These are phyloP conservation scores for Peronospora farinosa DNA, from an alignment of 352 stramenopile species.

Conservation along the genomic window DNA sequence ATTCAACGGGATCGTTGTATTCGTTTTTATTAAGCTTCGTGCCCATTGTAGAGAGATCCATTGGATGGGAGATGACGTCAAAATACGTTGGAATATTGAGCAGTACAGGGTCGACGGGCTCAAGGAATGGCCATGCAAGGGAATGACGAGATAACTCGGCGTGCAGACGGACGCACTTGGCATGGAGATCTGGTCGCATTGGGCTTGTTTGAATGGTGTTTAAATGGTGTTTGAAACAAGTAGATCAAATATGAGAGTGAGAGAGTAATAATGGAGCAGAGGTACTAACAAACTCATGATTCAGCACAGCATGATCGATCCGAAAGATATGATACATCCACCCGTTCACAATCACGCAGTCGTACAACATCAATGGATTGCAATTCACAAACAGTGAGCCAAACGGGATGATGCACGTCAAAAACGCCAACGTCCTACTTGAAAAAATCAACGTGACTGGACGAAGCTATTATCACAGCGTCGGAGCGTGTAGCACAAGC, in stretches of 20 bases:
- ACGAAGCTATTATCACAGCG: no score
- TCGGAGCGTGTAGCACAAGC: no score
- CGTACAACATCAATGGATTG: neutral
- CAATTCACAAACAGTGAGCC: no score
- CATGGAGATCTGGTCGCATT: constrained; percentile 44
- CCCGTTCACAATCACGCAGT: neutral
- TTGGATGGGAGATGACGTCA: constrained; percentile 91
- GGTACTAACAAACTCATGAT: no score
- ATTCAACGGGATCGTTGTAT: constrained; percentile 52
- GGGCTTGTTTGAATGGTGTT: neutral
- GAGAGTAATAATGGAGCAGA: no score
- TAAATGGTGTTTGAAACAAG: no score
- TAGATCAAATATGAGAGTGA: no score
- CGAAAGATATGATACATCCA: neutral
- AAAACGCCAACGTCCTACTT: no score
- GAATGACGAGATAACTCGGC: constrained; percentile 54
- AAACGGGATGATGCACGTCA: no score
- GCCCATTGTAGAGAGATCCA: constrained; percentile 95
- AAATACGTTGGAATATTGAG: constrained; percentile 92
- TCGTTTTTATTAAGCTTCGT: constrained; percentile 54
- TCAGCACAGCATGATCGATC: neutral
- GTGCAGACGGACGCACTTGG: constrained; percentile 56
- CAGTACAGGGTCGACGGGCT: constrained; percentile 91
- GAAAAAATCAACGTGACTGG: no score
- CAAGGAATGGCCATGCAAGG: constrained; percentile 85